Conservation (phyloP, 2,329 filamentous ascomycete genomes). For the Magnaporthiopsis incrustans region DNA sequence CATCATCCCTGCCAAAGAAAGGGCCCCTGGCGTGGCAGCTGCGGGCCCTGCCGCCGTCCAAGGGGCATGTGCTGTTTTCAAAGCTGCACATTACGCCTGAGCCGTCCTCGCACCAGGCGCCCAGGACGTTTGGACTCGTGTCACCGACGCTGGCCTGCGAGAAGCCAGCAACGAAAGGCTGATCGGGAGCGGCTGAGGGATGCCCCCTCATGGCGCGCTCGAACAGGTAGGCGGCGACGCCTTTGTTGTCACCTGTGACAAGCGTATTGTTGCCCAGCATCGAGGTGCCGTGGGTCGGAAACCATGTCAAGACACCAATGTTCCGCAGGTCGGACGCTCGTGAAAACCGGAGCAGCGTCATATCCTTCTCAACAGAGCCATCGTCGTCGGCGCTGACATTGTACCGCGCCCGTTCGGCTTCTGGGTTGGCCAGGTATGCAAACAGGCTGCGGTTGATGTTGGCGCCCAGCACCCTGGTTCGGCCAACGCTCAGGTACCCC, state of each 20-base stretch:
- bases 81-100: constrained; percentile 60
- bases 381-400: constrained; percentile 28
- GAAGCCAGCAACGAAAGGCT: constrained; percentile 78
- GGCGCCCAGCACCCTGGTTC: constrained; percentile 53
- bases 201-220: constrained; percentile 58
- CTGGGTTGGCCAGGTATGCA: constrained; percentile 76
- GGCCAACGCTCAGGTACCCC: constrained; percentile 61
- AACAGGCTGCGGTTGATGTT: constrained; percentile 82
- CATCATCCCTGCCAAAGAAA: constrained; percentile 54
- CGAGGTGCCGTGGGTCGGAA: constrained; percentile 83
- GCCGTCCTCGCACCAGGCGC: constrained; percentile 81
- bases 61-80: constrained; percentile 67
- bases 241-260: constrained; percentile 87
- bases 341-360: constrained; percentile 71
- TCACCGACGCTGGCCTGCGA: constrained; percentile 88
- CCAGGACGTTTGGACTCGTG: constrained; percentile 75
- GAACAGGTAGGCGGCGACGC: constrained; percentile 75
- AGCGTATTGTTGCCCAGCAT: constrained; percentile 86
- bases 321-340: constrained; percentile 63
- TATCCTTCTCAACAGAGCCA: constrained; percentile 55
- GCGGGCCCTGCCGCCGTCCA: constrained; percentile 51
- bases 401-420: constrained; percentile 62
- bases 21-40: constrained; percentile 66
- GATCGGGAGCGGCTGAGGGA: constrained; percentile 44
- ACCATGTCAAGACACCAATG: constrained; percentile 81